A percentile compares a stretch with the other conserved stretches of the same genome.
Evolutionary conservation across 441 rosid genomes (phyloP).

Genomic region (Populus hybrid): DNA sequence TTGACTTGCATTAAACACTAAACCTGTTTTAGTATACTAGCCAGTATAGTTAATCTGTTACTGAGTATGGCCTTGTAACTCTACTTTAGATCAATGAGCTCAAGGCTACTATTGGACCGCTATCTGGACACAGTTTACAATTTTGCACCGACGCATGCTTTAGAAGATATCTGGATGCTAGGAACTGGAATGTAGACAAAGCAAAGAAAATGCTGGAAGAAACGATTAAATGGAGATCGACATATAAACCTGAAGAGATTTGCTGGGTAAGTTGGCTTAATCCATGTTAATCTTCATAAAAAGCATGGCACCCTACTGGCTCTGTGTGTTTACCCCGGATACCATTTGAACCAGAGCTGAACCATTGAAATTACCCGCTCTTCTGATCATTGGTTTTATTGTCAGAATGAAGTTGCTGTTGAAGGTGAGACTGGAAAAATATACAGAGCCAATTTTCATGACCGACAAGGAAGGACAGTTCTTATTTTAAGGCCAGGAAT

Average conservation of each 20-base stretch:
- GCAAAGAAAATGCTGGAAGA: conserved; percentile 86
- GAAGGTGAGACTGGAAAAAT: conserved; percentile 96
- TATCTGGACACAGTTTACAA: conserved; percentile 45
- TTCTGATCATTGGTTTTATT: conserved; percentile 15
- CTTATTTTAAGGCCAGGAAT: conserved; percentile 86
- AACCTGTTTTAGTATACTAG: neutral
- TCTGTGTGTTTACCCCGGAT: neutral
- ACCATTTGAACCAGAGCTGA: too few species aligned
- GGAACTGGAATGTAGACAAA: conserved; percentile 76
- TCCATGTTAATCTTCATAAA: neutral
- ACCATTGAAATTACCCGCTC: neutral
- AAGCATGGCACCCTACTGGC: neutral
- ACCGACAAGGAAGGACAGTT: conserved; percentile 75
- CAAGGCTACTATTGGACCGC: conserved; percentile 50
- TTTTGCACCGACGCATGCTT: conserved; percentile 79
- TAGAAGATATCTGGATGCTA: conserved; percentile 85
- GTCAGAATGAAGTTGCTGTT: conserved; percentile 63
- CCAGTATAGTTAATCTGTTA: neutral
- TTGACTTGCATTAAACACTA: neutral
- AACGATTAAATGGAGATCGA: conserved; percentile 76
- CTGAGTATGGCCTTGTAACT: neutral
- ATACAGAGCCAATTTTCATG: conserved; percentile 82
- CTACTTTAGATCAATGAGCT: conserved; percentile 60
- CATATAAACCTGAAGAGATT: conserved; percentile 85
- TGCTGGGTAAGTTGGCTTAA: conserved; percentile 53